Conservation (phyloP, 2,329 filamentous ascomycete genomes). For the Penicillium sp. region DNA sequence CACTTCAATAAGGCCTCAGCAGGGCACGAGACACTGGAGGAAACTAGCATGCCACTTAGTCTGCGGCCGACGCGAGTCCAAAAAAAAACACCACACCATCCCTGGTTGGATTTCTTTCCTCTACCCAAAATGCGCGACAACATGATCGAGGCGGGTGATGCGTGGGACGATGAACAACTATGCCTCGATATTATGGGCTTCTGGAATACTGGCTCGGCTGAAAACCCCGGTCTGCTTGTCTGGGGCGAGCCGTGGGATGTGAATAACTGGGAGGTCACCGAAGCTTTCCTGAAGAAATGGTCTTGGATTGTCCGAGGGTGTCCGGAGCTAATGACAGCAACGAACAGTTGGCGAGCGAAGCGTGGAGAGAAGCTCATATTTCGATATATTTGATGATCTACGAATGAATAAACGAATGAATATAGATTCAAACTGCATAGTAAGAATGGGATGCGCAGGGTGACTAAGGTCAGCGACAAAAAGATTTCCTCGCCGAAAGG, state of each 20-base stretch:
- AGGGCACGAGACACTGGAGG: neutral
- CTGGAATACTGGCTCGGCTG: constrained; percentile 24
- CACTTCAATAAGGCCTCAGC: constrained; percentile 23
- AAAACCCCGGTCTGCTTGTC: constrained; percentile 47
- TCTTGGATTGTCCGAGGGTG: constrained; percentile 32
- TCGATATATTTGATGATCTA: constrained; percentile 26
- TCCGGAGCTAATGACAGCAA: constrained; percentile 29
- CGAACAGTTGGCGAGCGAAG: constrained; percentile 30
- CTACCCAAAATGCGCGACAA: constrained; percentile 46
- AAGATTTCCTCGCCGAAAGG: no score
- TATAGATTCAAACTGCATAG: neutral
- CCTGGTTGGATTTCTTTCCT: constrained; percentile 39
- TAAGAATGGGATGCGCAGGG: no score
- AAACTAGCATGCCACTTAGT: constrained; percentile 26
- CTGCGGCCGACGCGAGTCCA: constrained; percentile 48
- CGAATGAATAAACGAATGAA: constrained; percentile 1
- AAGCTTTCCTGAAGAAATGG: constrained; percentile 54
- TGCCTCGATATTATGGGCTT: constrained; percentile 45
- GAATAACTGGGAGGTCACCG: constrained; percentile 54
- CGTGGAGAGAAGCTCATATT: constrained; percentile 34
- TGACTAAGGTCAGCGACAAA: no score
- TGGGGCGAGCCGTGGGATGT: constrained; percentile 56
- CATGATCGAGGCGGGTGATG: constrained; percentile 35
- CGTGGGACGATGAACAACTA: constrained; percentile 40
- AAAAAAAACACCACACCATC: constrained; percentile 44